Evolutionary conservation across 2,329 filamentous ascomycete species (phyloP).

Genomic region (Helotiales sp.): DNA sequence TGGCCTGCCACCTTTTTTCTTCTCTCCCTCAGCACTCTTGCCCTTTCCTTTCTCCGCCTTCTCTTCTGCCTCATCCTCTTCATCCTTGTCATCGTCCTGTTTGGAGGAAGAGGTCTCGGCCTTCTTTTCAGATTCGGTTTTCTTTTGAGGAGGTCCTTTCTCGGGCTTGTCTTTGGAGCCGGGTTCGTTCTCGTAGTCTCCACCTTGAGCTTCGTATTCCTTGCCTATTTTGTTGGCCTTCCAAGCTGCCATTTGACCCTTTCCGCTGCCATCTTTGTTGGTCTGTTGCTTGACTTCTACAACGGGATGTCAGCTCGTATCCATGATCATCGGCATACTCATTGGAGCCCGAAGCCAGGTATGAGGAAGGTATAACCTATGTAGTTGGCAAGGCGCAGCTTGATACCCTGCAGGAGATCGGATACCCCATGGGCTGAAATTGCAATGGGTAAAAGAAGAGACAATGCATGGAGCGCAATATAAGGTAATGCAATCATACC

Average conservation of each 20-base stretch:
- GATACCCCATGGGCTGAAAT: no score
- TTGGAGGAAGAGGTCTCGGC: not conserved
- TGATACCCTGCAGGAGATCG: no score
- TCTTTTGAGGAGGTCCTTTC: conserved; percentile 42
- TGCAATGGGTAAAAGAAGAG: no score
- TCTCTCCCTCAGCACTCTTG: conserved; percentile 34
- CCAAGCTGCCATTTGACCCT: conserved; percentile 48
- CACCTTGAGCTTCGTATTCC: conserved; percentile 42
- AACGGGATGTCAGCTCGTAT: not conserved
- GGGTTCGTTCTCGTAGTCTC: conserved; percentile 42
- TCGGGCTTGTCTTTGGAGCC: conserved; percentile 45
- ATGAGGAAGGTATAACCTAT: no score
- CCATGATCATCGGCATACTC: no score
- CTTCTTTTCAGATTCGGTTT: conserved; percentile 24
- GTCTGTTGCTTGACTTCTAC: conserved; percentile 44
- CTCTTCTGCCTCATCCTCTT: not conserved
- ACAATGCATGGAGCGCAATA: not conserved
- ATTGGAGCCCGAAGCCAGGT: no score
- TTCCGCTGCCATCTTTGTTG: conserved; percentile 46
- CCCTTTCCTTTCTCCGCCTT: conserved; percentile 33
- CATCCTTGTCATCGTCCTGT: not conserved
- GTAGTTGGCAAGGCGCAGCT: no score
- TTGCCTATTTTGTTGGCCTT: conserved; percentile 44
- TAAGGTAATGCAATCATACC: conserved; percentile 21
- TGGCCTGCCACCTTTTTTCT: conserved; percentile 40